Evolutionary conservation across 202 grass and related monocot genomes (phyloP).

Genomic region (Bolboschoenoplectus hybrid): DNA sequence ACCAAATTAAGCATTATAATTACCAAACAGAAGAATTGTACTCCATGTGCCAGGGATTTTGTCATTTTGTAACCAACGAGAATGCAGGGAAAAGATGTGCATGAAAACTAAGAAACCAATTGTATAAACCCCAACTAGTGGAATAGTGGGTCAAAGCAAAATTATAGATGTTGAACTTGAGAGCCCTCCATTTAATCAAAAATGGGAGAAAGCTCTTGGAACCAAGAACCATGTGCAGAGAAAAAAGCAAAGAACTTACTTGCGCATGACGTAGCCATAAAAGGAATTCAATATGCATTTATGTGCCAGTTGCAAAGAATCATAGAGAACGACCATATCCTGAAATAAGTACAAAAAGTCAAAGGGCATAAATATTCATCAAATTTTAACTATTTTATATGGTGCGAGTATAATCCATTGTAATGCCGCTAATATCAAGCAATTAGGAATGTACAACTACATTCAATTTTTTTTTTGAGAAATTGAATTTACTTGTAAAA

Average conservation of each 20-base stretch:
- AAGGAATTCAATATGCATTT: slow-evolving; percentile 99
- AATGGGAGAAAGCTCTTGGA: slow-evolving; percentile 33
- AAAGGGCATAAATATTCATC: slow-evolving; percentile 24
- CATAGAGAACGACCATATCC: slow-evolving; percentile 99
- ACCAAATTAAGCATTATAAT: slow-evolving; percentile 14
- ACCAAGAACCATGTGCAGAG: not conserved
- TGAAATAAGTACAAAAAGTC: slow-evolving; percentile 49
- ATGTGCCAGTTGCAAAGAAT: slow-evolving; percentile 97
- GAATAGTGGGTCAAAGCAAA: not conserved
- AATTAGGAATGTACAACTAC: not conserved
- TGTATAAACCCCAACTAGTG: not conserved
- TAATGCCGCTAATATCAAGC: not conserved
- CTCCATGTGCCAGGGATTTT: not conserved
- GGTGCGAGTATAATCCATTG: not conserved
- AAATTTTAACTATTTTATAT: not conserved
- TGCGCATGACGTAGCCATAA: slow-evolving; percentile 99
- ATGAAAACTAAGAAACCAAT: not conserved
- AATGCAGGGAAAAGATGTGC: not conserved
- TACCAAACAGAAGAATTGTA: not conserved
- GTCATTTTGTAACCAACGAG: slow-evolving; percentile 18
- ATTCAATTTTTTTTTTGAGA: not conserved
- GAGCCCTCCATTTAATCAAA: slow-evolving; percentile 29
- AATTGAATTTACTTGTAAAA: no score
- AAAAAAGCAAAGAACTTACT: slow-evolving; percentile 55
- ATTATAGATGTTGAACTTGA: not conserved